A percentile compares a stretch with the other conserved stretches of the same genome.
These are phyloP conservation scores for Epithele typhae DNA, from an alignment of 768 basidiomycete species.

Conservation along the genomic window DNA sequence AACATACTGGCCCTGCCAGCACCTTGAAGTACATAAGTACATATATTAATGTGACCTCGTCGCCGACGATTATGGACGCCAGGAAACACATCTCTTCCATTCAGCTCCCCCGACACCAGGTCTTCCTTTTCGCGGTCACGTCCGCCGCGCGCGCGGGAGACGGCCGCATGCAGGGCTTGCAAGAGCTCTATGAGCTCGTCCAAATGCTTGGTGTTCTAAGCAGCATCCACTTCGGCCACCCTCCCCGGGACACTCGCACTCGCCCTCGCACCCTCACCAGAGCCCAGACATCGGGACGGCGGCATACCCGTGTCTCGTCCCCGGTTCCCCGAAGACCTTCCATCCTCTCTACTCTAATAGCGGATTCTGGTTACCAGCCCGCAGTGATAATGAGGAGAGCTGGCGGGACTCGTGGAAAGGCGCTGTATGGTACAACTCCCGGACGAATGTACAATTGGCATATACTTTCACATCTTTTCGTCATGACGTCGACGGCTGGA, in stretches of 20 bases:
- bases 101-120: slow-evolving; percentile 67
- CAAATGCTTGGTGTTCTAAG: slow-evolving; percentile 80
- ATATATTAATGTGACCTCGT: no score
- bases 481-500: no score
- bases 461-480: no score
- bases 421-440: no score
- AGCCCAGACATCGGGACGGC: slow-evolving; percentile 70
- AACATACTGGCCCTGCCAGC: no score
- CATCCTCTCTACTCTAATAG: slow-evolving; percentile 62
- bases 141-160: slow-evolving; percentile 35
- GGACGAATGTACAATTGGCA: no score
- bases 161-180: slow-evolving; percentile 52
- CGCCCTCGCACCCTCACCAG: slow-evolving; percentile 23
- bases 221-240: slow-evolving; percentile 59
- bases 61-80: no score
- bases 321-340: slow-evolving; percentile 65
- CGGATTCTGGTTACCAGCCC: no score
- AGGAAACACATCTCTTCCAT: slow-evolving; percentile 76
- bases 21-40: no score
- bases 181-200: slow-evolving; percentile 77
- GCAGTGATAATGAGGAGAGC: no score
- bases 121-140: slow-evolving; percentile 76
- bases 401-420: no score
- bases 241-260: slow-evolving; percentile 25
- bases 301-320: slow-evolving; percentile 71